A percentile compares a stretch with the other conserved stretches of the same genome.
These are phyloP conservation scores for Teratosphaeria pseudoeucalypti DNA, from an alignment of 2,329 filamentous ascomycete genomes.

Conservation along the genomic window DNA sequence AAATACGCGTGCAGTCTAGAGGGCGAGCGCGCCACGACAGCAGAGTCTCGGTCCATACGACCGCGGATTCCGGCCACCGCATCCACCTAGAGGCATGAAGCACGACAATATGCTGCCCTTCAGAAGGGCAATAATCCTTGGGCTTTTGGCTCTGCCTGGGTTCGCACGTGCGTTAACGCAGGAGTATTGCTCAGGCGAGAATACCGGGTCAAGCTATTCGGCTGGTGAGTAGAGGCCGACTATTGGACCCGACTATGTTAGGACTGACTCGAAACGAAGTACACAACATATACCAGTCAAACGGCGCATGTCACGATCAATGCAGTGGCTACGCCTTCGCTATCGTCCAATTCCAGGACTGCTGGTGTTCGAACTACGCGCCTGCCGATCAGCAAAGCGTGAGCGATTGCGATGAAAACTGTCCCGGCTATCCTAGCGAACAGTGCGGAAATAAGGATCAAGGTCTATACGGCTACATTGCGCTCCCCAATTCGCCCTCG, in stretches of 20 bases:
- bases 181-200: slow-evolving; percentile 36
- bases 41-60: not conserved
- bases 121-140: slow-evolving; percentile 5
- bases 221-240: slow-evolving; percentile 24
- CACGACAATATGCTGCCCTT: slow-evolving; percentile 17
- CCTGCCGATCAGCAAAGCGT: slow-evolving; percentile 37
- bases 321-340: slow-evolving; percentile 58
- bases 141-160: not conserved
- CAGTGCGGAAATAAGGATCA: slow-evolving; percentile 49
- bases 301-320: slow-evolving; percentile 54
- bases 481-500: slow-evolving; percentile 40
- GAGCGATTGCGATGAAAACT: slow-evolving; percentile 45
- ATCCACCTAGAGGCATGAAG: not conserved
- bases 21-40: not conserved
- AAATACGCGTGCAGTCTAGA: not conserved
- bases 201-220: slow-evolving; percentile 27
- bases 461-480: slow-evolving; percentile 56
- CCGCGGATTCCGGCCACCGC: not conserved
- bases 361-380: slow-evolving; percentile 65
- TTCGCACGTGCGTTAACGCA: slow-evolving; percentile 15
- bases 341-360: slow-evolving; percentile 53
- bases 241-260: not conserved
- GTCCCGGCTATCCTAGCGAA: slow-evolving; percentile 60
- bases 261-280: slow-evolving; percentile 14
- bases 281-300: slow-evolving; percentile 46